These are phyloP conservation scores for Syzygium aqueum DNA, from an alignment of 345 rosid species.

Conservation along the genomic window DNA sequence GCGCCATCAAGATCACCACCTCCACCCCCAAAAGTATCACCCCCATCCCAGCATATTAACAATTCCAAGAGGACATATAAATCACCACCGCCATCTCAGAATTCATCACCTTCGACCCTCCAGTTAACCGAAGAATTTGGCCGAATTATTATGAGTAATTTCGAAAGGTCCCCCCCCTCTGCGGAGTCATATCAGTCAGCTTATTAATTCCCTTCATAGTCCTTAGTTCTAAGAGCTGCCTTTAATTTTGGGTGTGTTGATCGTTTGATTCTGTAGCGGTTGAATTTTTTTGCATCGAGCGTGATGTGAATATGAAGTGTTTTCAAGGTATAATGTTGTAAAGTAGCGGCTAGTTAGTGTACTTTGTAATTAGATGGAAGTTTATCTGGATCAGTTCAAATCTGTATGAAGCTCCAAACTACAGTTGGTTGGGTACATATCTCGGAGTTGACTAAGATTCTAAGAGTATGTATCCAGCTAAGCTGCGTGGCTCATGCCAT, in stretches of 20 bases:
- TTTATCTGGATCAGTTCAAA: neutral
- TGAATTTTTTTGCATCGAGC: neutral
- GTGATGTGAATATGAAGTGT: neutral
- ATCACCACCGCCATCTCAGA: neutral
- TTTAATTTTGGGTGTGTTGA: neutral
- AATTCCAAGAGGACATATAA: neutral
- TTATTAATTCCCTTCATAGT: neutral
- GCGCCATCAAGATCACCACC: neutral
- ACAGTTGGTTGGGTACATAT: neutral
- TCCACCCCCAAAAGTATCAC: neutral
- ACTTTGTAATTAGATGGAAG: neutral
- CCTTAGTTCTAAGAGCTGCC: neutral
- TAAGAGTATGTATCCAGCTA: neutral
- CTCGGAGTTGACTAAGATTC: neutral
- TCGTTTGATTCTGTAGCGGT: neutral
- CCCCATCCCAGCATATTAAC: neutral
- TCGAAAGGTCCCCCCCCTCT: neutral
- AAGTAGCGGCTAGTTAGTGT: neutral
- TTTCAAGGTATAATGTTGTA: neutral
- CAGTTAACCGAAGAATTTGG: neutral
- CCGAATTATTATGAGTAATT: neutral
- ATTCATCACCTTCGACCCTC: neutral
- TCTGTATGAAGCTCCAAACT: neutral
- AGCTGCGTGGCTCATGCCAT: neutral
- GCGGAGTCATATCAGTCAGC: neutral